phyloP scores from a whole-genome alignment of 768 basidiomycete genomes.

The Cyathus striatus region DNA sequence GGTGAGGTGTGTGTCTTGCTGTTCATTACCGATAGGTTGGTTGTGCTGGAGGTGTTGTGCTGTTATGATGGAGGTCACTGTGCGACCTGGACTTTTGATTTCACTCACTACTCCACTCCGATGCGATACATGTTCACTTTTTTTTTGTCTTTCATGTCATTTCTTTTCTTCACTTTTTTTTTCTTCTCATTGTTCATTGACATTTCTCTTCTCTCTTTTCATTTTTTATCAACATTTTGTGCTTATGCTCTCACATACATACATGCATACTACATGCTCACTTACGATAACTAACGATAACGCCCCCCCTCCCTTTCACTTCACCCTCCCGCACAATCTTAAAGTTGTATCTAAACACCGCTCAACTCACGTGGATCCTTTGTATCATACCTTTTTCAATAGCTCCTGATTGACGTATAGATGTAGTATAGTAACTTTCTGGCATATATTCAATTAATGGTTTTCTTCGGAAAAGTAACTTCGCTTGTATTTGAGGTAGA shows the following conservation, averaged over 20 bases:
- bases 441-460: too few species aligned
- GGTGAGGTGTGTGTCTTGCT: constrained; percentile 9
- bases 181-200: neutral
- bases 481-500: too few species aligned
- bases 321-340: too few species aligned
- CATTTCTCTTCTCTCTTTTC: neutral
- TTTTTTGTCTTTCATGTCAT: neutral
- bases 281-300: too few species aligned
- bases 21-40: neutral
- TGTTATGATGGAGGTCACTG: neutral
- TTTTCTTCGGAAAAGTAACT: too few species aligned
- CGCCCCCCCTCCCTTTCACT: too few species aligned
- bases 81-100: neutral
- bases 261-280: neutral
- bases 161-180: neutral
- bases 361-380: too few species aligned
- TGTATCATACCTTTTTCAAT: too few species aligned
- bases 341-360: too few species aligned
- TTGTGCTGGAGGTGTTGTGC: neutral
- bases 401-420: too few species aligned
- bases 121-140: neutral
- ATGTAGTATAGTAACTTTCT: too few species aligned
- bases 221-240: too few species aligned
- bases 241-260: neutral
- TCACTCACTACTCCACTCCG: neutral